Evolutionary conservation across 805 yeast species (phyloP).

Genomic region (Nakazawaea molendinolei): DNA sequence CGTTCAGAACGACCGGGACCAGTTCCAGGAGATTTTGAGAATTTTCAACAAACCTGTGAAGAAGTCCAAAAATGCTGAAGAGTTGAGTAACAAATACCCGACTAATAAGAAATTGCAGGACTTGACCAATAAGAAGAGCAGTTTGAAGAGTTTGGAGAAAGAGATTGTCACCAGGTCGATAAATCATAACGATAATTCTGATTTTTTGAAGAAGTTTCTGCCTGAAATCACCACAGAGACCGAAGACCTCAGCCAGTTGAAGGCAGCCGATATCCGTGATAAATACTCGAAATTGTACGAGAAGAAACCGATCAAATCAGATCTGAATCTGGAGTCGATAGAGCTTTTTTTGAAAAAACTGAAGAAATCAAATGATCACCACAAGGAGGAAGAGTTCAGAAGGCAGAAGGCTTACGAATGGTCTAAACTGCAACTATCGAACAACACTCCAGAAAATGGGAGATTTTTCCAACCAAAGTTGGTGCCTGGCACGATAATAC

Average conservation of each 20-base stretch:
- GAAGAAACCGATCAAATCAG: neutral
- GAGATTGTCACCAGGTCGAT: conserved; percentile 7
- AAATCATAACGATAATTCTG: neutral
- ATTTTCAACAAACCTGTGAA: conserved; percentile 6
- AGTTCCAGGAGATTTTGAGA: conserved; percentile 2
- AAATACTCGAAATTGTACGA: conserved; percentile 4
- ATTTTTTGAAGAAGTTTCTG: conserved; percentile 4
- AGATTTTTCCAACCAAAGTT: conserved; percentile 41
- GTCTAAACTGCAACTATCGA: conserved; percentile 29
- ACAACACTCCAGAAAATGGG: conserved; percentile 29
- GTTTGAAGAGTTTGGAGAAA: neutral
- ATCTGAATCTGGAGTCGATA: conserved; percentile 20
- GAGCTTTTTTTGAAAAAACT: conserved; percentile 38
- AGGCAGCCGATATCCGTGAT: conserved; percentile 4
- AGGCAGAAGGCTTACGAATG: conserved; percentile 47
- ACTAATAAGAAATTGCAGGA: conserved; percentile 3
- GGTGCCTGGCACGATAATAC: conserved; percentile 25
- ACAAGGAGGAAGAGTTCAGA: conserved; percentile 39
- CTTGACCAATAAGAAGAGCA: conserved; percentile 1
- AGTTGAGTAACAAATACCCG: neutral
- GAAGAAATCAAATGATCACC: conserved; percentile 30
- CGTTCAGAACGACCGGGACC: neutral
- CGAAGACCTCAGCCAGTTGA: neutral
- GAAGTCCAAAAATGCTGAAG: neutral
- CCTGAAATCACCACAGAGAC: neutral